These are phyloP conservation scores for Sarocladium strictum DNA, from an alignment of 2,329 filamentous ascomycete species.

Conservation along the genomic window DNA sequence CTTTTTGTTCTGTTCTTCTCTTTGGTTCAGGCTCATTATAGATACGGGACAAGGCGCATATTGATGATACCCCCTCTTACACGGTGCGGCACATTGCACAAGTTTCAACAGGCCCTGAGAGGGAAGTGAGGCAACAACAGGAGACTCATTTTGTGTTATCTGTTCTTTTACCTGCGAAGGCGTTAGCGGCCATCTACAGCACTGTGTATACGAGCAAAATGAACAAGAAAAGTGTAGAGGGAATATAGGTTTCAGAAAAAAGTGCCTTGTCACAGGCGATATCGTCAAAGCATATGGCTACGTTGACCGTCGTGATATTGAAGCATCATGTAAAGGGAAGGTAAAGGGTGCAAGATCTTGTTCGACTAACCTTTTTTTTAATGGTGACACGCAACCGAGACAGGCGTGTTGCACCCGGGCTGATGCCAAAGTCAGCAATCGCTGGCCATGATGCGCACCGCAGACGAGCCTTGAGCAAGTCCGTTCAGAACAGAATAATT, in stretches of 20 bases:
- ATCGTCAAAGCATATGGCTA: slow-evolving; percentile 42
- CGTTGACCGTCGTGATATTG: slow-evolving; percentile 43
- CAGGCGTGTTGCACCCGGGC: background rate
- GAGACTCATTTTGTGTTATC: background rate
- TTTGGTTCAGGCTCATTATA: too few species aligned
- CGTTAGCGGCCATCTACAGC: slow-evolving; percentile 4
- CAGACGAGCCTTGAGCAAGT: slow-evolving; percentile 1
- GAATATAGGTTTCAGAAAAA: slow-evolving; percentile 20
- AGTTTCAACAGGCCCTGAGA: too few species aligned
- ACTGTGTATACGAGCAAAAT: background rate
- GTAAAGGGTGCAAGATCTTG: background rate
- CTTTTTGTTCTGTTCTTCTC: too few species aligned
- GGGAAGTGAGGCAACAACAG: background rate
- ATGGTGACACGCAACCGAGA: background rate
- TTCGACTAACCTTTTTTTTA: slow-evolving; percentile 21
- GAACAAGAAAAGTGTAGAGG: background rate
- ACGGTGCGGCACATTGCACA: too few species aligned
- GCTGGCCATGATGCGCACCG: slow-evolving; percentile 14
- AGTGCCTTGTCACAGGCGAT: slow-evolving; percentile 40
- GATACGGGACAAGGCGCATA: too few species aligned
- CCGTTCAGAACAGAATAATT: slow-evolving; percentile 23
- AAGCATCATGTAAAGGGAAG: slow-evolving; percentile 31
- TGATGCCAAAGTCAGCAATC: slow-evolving; percentile 18
- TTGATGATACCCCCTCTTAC: too few species aligned
- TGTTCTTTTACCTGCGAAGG: background rate